Conservation (phyloP, 768 basidiomycete species). For the Leucosporidium yakuticum region DNA sequence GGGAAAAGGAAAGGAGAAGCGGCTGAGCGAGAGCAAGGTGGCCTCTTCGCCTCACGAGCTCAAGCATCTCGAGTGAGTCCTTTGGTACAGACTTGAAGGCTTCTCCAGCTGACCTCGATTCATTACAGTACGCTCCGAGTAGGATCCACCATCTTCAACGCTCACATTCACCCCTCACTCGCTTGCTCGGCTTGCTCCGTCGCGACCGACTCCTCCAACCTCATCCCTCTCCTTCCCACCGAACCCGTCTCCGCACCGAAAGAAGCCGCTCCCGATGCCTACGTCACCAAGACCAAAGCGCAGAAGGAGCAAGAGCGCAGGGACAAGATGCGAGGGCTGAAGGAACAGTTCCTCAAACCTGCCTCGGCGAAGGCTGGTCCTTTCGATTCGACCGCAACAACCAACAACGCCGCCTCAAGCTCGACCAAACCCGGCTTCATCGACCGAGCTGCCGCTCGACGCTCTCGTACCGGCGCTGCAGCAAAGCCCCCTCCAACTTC, state of each 20-base stretch:
- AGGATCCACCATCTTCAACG: constrained; percentile 22
- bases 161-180: constrained; percentile 31
- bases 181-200: constrained; percentile 28
- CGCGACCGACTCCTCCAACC: constrained; percentile 31
- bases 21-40: constrained; percentile 12
- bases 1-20: not conserved
- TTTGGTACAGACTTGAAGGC: not conserved
- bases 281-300: constrained; percentile 19
- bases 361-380: not conserved
- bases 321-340: constrained; percentile 16
- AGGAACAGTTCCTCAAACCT: constrained; percentile 26
- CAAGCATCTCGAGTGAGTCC: constrained; percentile 28
- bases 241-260: not conserved
- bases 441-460: constrained; percentile 27
- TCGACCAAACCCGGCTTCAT: not conserved
- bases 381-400: not conserved
- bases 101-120: not conserved
- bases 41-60: constrained; percentile 8
- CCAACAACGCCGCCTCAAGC: not conserved
- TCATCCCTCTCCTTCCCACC: constrained; percentile 23
- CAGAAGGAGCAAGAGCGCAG: constrained; percentile 29
- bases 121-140: constrained; percentile 7
- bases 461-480: constrained; percentile 11
- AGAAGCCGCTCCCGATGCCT: not conserved
- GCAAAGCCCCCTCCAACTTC: constrained; percentile 5